Conservation (phyloP, 2,329 filamentous ascomycete species). For the Ascosphaera aggregata region DNA sequence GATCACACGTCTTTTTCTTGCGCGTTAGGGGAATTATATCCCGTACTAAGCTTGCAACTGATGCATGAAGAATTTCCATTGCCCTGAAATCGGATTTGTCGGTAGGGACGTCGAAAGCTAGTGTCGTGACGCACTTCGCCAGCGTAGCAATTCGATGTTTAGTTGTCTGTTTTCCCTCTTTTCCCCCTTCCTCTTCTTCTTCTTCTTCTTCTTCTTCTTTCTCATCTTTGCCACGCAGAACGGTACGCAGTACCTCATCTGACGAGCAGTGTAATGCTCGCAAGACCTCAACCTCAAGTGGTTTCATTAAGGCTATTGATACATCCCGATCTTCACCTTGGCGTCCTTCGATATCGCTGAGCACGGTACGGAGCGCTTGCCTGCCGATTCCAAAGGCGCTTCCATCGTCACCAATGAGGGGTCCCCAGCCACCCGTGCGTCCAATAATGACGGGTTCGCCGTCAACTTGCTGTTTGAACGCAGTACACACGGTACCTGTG, state of each 20-base stretch:
- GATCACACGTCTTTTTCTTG: background rate
- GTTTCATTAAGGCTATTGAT: background rate
- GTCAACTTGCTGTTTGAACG: constrained; percentile 9
- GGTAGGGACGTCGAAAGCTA: background rate
- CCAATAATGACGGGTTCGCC: constrained; percentile 9
- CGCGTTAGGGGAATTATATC: background rate
- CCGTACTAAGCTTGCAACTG: background rate
- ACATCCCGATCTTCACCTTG: background rate
- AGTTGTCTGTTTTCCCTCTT: background rate
- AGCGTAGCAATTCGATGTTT: background rate
- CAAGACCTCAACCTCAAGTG: background rate
- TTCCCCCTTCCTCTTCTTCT: too few relatives aligned
- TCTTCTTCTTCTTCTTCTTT: background rate
- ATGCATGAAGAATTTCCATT: background rate
- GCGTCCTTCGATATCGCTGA: constrained; percentile 12
- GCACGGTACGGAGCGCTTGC: constrained; percentile 13
- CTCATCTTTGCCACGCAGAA: background rate
- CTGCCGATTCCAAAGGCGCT: constrained; percentile 19
- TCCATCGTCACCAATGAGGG: constrained; percentile 22
- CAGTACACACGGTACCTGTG: constrained; percentile 22
- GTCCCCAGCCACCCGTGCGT: constrained; percentile 23
- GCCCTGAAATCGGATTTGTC: background rate
- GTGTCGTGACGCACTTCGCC: background rate
- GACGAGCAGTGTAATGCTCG: background rate
- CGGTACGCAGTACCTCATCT: background rate